Percentiles rank a stretch among this genome's conserved stretches.
phyloP scores from a whole-genome alignment of 345 rosid species.

The Stellera chamaejasme region DNA sequence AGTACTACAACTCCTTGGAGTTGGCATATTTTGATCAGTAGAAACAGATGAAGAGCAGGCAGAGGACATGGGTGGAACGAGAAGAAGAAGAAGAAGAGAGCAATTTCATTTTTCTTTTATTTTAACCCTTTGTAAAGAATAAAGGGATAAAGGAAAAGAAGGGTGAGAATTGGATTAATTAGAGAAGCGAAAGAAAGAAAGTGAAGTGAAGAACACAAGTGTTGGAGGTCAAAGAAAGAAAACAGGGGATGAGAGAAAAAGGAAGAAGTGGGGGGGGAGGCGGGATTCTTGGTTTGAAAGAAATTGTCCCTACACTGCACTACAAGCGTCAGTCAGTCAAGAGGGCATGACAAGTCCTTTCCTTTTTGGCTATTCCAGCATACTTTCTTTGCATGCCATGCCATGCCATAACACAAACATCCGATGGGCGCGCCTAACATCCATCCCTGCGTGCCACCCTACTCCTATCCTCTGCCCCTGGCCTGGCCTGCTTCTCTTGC shows the following conservation, averaged over 20 bases:
- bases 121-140: slow-evolving; percentile 16
- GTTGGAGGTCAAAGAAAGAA: slow-evolving; percentile 1
- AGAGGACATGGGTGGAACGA: slow-evolving; percentile 30
- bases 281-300: slow-evolving; percentile 66
- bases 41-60: slow-evolving; percentile 19
- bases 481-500: no score
- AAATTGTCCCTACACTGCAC: slow-evolving; percentile 32
- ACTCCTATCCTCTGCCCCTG: no score
- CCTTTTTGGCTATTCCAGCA: slow-evolving; percentile 16
- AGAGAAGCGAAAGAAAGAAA: neutral
- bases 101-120: slow-evolving; percentile 24
- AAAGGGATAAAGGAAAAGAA: slow-evolving; percentile 3
- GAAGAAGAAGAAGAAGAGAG: slow-evolving; percentile 31
- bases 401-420: no score
- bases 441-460: no score
- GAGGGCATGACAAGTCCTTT: slow-evolving; percentile 58
- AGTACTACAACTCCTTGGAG: slow-evolving; percentile 26
- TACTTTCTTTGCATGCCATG: no score
- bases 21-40: slow-evolving; percentile 23
- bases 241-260: slow-evolving; percentile 5
- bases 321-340: no score
- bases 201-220: slow-evolving; percentile 15
- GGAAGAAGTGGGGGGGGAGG: slow-evolving; percentile 29
- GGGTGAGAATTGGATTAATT: no score
- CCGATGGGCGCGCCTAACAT: no score